Evolutionary conservation across 2,329 filamentous ascomycete species (phyloP), one percentile per base, ranked within the genome.

Genomic region (Leptodontidium sp.): DNA sequence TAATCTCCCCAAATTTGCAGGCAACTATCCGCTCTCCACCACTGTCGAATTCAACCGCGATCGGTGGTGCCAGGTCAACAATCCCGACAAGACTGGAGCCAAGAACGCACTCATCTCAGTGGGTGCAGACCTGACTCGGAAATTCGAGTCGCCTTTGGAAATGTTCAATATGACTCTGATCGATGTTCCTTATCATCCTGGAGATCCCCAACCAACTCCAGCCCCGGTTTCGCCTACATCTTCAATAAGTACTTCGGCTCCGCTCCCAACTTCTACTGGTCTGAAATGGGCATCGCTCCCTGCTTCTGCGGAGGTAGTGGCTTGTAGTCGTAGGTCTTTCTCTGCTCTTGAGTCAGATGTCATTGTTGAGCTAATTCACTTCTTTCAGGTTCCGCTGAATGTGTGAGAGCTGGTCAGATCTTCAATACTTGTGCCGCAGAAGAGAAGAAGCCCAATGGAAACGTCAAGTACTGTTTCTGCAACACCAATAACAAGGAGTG

Each of bases 381-480:
- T 29, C 15, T 12, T 1, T 14, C 17, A 58, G 53, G 53, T 38
- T 58, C 53, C 2, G 7, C 53, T 11, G 53, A 40, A 24, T 58
- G 53, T n/a, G 9, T 24, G 17, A 12, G 62, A 45, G 62, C 62
- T 32, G 35, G 32, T n/a, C 17, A 45, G 17, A 55, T 64, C 35
- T 64, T 55, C 35, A 32, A 32, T 17, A 50, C 50, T 26, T 64
- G 62, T 21, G 40, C 53, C 2, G 29, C 29, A 4, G 53, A 58
- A 35, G 53, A 58, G 24, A n/a, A 29, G 15, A 57, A 40, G 14
- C 9, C 1, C 9, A 35, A n/a, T 4, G 40, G 38, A 17, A 55
- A 64, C 35, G 50, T 57, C n/a, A 59, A 58, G 53, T 21, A 26
- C 38, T 67, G 65, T 21, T 61, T 62, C 58, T 67, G 65, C 35